Conservation (phyloP, 2,329 filamentous ascomycete species). For the Fusarium tanahbumbuense region DNA sequence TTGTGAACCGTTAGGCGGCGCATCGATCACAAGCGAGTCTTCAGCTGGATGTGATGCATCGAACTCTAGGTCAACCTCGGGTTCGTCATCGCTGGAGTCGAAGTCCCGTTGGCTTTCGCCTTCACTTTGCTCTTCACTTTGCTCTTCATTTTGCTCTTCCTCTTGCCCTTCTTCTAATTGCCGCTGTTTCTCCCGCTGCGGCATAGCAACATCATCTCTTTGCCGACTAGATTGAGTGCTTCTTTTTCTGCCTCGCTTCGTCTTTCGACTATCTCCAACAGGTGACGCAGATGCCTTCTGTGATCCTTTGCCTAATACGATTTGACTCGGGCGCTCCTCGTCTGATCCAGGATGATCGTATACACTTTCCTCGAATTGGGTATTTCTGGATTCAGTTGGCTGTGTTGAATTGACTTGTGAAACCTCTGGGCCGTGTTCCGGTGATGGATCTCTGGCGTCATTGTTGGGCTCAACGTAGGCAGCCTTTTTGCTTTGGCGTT, state of each 20-base stretch:
- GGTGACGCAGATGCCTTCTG: not conserved
- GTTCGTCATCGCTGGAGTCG: not conserved
- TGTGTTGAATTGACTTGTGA: not conserved
- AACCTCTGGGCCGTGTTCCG: slow-evolving; percentile 23
- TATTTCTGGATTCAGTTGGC: not conserved
- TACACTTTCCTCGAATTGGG: not conserved
- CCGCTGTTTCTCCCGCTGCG: not conserved
- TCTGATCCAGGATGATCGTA: slow-evolving; percentile 3
- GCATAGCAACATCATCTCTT: not conserved
- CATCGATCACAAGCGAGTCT: slow-evolving; percentile 38
- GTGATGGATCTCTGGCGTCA: slow-evolving; percentile 13
- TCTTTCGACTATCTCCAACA: not conserved
- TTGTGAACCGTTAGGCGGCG: slow-evolving; percentile 16
- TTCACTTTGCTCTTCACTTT: no score
- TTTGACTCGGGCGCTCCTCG: not conserved
- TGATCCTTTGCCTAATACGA: not conserved
- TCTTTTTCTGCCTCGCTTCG: not conserved
- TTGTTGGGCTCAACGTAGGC: slow-evolving; percentile 8
- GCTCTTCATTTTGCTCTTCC: no score
- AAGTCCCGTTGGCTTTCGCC: no score
- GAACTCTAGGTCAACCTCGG: not conserved
- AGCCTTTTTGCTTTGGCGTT: slow-evolving; percentile 27
- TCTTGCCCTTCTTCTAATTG: not conserved
- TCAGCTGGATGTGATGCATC: slow-evolving; percentile 2
- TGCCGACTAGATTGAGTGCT: not conserved